Percentiles rank a stretch among this genome's conserved stretches.
phyloP scores from a whole-genome alignment of 495 filamentous ascomycete genomes.

The Stereocaulon alpinum region DNA sequence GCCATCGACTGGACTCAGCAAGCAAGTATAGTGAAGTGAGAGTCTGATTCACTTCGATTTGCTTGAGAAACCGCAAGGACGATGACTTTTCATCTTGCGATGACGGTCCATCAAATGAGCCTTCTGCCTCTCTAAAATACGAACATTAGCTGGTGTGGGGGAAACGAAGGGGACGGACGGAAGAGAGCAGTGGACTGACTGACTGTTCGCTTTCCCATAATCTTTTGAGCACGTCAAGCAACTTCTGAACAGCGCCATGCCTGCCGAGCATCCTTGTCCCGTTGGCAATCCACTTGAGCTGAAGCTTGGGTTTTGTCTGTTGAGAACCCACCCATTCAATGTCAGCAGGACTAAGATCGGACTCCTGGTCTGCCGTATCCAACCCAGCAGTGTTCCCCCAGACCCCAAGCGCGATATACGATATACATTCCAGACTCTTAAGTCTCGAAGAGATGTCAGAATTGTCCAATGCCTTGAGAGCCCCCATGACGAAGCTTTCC shows the following conservation, averaged over 20 bases:
- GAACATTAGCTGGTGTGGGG: slow-evolving; percentile 2
- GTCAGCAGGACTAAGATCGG: slow-evolving; percentile 17
- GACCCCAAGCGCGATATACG: slow-evolving; percentile 65
- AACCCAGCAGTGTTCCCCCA: slow-evolving; percentile 65
- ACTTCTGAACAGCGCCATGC: slow-evolving; percentile 45
- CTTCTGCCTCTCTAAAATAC: slow-evolving; percentile 27
- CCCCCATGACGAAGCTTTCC: slow-evolving; percentile 34
- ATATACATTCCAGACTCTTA: slow-evolving; percentile 61
- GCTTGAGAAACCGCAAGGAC: slow-evolving; percentile 30
- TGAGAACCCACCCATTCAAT: slow-evolving; percentile 29
- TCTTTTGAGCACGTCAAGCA: slow-evolving; percentile 51
- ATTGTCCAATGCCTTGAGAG: slow-evolving; percentile 34
- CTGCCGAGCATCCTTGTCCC: slow-evolving; percentile 50
- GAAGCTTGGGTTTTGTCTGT: slow-evolving; percentile 42
- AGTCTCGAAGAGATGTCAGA: slow-evolving; percentile 44
- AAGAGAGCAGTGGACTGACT: slow-evolving; percentile 19
- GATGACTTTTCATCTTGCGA: slow-evolving; percentile 10
- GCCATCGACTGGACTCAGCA: slow-evolving; percentile 53
- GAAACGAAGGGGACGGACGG: not conserved
- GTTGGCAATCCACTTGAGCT: slow-evolving; percentile 59
- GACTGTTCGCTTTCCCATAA: slow-evolving; percentile 44
- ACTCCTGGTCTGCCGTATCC: slow-evolving; percentile 23
- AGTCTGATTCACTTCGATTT: slow-evolving; percentile 40
- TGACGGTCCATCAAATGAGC: slow-evolving; percentile 25
- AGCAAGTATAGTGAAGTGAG: slow-evolving; percentile 61